phyloP scores from a whole-genome alignment of 2,329 filamentous ascomycete genomes.

The Penicillium brasilianum region DNA sequence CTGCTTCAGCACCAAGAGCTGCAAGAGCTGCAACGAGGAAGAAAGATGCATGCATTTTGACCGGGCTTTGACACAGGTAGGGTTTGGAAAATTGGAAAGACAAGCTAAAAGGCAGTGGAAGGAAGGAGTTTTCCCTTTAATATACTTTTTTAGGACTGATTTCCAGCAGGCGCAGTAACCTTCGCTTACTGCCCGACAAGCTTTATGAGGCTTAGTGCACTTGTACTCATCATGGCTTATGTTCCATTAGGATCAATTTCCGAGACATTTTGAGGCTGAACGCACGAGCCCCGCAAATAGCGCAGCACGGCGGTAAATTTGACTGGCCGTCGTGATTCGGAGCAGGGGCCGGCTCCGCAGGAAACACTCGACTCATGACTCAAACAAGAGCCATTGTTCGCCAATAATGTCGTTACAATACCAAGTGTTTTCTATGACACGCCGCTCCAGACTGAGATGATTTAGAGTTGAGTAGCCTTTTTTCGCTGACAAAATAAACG shows the following conservation, averaged over 20 bases:
- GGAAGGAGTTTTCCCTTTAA: neutral
- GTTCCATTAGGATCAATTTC: neutral
- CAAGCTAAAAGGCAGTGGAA: neutral
- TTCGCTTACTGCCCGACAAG: neutral
- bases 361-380: no score
- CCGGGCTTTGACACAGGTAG: neutral
- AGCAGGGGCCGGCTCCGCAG: no score
- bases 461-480: no score
- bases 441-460: no score
- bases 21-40: slow-evolving; percentile 16
- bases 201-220: neutral
- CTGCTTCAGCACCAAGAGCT: slow-evolving; percentile 6
- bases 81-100: neutral
- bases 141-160: neutral
- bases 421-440: no score
- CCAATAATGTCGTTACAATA: no score
- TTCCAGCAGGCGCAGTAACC: neutral
- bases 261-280: no score
- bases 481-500: no score
- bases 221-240: neutral
- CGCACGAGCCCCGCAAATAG: no score
- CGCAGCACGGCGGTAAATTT: no score
- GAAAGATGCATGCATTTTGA: slow-evolving; percentile 14
- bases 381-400: no score
- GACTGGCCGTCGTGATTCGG: no score